A percentile compares a stretch with the other conserved stretches of the same genome.
Evolutionary conservation across 306 rosid genomes (phyloP).

Genomic region (Malus sylvestris): DNA sequence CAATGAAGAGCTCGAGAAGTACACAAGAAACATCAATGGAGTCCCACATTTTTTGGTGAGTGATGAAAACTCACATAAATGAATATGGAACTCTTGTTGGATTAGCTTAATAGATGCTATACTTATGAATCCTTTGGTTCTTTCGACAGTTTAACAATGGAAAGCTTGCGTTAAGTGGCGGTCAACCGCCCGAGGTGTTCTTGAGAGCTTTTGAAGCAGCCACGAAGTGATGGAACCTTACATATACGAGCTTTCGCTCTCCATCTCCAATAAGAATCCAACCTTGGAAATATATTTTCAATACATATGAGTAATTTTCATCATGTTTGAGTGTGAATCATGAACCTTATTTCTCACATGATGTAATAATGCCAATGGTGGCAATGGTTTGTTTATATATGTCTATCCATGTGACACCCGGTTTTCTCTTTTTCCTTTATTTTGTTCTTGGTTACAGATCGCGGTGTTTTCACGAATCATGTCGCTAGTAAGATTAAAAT

Average conservation of each 20-base stretch:
- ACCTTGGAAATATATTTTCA: neutral
- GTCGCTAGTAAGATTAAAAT: neutral
- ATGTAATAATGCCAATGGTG: neutral
- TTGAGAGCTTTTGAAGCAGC: slow-evolving; percentile 56
- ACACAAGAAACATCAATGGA: slow-evolving; percentile 47
- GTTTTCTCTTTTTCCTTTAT: neutral
- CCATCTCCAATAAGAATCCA: neutral
- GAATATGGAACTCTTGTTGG: neutral
- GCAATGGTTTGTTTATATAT: neutral
- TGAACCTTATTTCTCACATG: too few species aligned
- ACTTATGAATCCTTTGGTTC: neutral
- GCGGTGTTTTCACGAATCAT: neutral
- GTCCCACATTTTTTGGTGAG: slow-evolving; percentile 76
- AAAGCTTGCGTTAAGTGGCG: slow-evolving; percentile 55
- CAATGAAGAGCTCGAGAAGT: slow-evolving; percentile 53
- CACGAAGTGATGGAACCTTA: slow-evolving; percentile 26
- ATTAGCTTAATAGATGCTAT: neutral
- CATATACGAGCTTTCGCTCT: neutral
- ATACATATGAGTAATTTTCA: neutral
- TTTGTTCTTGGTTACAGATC: neutral
- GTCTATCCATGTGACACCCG: neutral
- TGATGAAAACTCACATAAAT: slow-evolving; percentile 9
- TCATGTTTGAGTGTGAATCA: neutral
- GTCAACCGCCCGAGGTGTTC: slow-evolving; percentile 70
- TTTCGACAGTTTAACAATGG: slow-evolving; percentile 74